Percentiles rank a stretch among this genome's conserved stretches.
Evolutionary conservation across 192 early-diverging fungal species (phyloP).

Genomic region (Pilaira anomala): DNA sequence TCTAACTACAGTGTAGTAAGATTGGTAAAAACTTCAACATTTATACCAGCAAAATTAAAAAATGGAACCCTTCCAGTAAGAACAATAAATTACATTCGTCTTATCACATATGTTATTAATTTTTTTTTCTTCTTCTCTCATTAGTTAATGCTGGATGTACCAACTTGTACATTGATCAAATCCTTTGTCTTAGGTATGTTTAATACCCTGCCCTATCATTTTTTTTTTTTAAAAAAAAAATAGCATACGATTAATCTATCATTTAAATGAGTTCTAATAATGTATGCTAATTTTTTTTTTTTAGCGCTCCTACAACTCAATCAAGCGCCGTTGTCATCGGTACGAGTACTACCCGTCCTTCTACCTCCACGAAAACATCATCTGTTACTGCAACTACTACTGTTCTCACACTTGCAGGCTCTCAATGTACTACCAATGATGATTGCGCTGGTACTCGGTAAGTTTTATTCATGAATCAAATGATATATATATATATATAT

Average conservation of each 20-base stretch:
- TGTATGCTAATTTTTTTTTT: not conserved
- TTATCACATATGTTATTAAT: not conserved
- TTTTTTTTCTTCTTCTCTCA: not conserved
- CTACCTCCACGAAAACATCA: not conserved
- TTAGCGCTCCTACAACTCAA: conserved; percentile 9
- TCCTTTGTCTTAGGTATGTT: conserved; percentile 24
- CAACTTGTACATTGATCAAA: conserved; percentile 28
- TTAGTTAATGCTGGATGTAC: conserved; percentile 24
- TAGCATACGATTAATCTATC: not conserved
- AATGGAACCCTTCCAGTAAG: conserved; percentile 28
- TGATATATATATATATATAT: no score
- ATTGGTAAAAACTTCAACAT: conserved; percentile 11
- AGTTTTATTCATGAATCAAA: no score
- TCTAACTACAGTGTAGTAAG: conserved; percentile 11
- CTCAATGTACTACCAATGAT: conserved; percentile 15
- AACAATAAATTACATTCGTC: no score
- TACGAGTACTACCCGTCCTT: not conserved
- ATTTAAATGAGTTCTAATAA: not conserved
- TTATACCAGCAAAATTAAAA: conserved; percentile 10
- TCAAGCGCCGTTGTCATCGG: not conserved
- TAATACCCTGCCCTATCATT: not conserved
- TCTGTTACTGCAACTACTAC: conserved; percentile 13
- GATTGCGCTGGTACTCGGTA: conserved; percentile 24
- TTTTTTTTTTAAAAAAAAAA: not conserved
- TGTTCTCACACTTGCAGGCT: conserved; percentile 8